Evolutionary conservation across 2,329 filamentous ascomycete species (phyloP).

Genomic region (Pestalotiopsis sp.): DNA sequence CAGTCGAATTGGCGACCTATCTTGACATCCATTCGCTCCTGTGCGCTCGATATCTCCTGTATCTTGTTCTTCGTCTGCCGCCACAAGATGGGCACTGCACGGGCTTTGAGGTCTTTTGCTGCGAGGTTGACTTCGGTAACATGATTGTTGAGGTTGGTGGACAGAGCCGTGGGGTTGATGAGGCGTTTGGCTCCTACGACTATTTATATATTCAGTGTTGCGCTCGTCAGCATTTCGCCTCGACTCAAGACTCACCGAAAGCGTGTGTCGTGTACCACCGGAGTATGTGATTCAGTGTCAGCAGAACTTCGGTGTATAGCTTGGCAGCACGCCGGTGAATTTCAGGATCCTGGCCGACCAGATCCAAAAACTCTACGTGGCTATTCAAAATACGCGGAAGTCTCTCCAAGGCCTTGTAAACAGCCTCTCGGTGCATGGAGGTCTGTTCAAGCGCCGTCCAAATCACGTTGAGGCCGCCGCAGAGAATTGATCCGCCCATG

Average conservation of each 20-base stretch:
- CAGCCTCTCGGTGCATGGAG: not conserved
- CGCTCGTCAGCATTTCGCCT: not conserved
- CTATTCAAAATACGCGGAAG: conserved; percentile 14
- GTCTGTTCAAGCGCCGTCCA: conserved; percentile 14
- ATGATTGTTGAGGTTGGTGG: conserved; percentile 8
- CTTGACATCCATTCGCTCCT: not conserved
- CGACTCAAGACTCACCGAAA: conserved; percentile 5
- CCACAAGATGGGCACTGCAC: not conserved
- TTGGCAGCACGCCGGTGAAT: conserved; percentile 9
- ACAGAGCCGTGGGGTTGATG: conserved; percentile 12
- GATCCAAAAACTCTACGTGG: conserved; percentile 6
- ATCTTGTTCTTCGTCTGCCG: not conserved
- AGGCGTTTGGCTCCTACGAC: conserved; percentile 9
- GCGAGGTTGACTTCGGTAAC: conserved; percentile 14
- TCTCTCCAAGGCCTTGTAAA: conserved; percentile 12
- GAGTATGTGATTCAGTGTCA: conserved; percentile 10
- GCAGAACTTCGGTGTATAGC: conserved; percentile 9
- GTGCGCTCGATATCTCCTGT: not conserved
- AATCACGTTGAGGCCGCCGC: conserved; percentile 11
- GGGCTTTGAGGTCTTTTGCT: conserved; percentile 1
- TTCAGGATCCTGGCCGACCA: conserved; percentile 10
- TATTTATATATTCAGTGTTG: not conserved
- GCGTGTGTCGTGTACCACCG: conserved; percentile 9
- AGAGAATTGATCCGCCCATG: conserved; percentile 6
- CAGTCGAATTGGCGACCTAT: not conserved